Evolutionary conservation across 1,284 basidiomycete species (phyloP).

Genomic region (Papiliotrema terrestris): DNA sequence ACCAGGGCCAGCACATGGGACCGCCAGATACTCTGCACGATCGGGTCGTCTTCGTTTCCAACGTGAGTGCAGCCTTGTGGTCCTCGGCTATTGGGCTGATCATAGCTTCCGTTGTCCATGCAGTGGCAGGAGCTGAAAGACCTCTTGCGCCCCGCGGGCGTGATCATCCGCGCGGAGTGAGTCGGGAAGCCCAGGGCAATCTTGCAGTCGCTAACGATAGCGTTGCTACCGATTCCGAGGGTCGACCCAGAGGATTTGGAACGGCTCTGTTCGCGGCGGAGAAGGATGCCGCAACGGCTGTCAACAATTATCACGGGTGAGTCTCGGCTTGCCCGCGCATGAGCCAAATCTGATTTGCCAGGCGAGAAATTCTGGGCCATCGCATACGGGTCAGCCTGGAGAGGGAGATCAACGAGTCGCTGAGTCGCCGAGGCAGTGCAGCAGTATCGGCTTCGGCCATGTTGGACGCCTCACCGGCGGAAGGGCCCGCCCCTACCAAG

Average conservation of each 20-base stretch:
- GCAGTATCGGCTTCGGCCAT: background rate
- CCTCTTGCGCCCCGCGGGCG: slow-evolving; percentile 80
- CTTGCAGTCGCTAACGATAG: slow-evolving; percentile 15
- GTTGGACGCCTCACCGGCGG: background rate
- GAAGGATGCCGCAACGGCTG: slow-evolving; percentile 78
- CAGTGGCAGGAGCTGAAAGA: slow-evolving; percentile 99
- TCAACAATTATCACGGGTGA: slow-evolving; percentile 81
- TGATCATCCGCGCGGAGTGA: slow-evolving; percentile 75
- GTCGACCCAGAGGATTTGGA: slow-evolving; percentile 80
- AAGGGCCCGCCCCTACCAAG: background rate
- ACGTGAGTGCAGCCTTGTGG: slow-evolving; percentile 48
- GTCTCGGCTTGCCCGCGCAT: slow-evolving; percentile 27
- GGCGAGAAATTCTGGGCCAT: slow-evolving; percentile 42
- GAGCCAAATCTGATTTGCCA: slow-evolving; percentile 2
- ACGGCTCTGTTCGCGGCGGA: slow-evolving; percentile 81
- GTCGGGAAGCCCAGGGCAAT: slow-evolving; percentile 1
- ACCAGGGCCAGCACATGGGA: slow-evolving; percentile 36
- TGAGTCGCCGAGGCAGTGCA: background rate
- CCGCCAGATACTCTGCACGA: slow-evolving; percentile 39
- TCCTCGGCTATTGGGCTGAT: slow-evolving; percentile 1
- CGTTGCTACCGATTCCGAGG: slow-evolving; percentile 79
- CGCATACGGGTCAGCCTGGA: slow-evolving; percentile 44
- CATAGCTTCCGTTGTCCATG: slow-evolving; percentile 85
- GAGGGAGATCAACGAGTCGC: slow-evolving; percentile 19
- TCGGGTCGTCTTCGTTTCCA: slow-evolving; percentile 65